phyloP scores from a whole-genome alignment of 140 eudicot species.

The Bidens hawaiensis region DNA sequence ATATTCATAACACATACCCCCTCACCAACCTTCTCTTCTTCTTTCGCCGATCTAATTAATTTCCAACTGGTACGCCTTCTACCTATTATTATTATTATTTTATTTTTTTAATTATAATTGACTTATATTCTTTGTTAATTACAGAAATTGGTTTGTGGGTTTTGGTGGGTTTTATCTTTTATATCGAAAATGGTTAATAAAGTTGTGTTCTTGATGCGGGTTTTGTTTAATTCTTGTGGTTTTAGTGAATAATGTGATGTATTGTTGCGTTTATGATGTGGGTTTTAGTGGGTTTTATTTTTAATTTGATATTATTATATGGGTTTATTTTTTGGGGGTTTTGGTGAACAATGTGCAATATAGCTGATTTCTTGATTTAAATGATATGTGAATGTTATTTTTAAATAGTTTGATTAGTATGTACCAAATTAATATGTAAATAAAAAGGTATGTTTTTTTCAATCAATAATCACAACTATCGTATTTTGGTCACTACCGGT shows the following conservation, averaged over 20 bases:
- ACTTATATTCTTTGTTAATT: neutral
- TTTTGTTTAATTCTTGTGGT: neutral
- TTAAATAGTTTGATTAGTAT: neutral
- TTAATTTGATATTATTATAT: neutral
- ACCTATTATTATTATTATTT: neutral
- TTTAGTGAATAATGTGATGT: constrained; percentile 12
- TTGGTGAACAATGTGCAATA: constrained; percentile 15
- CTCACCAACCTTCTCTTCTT: neutral
- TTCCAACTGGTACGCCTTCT: constrained; percentile 9
- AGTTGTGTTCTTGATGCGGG: constrained; percentile 7
- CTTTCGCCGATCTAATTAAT: constrained; percentile 13
- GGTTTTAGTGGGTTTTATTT: neutral
- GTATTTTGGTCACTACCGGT: no score
- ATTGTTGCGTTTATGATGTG: neutral
- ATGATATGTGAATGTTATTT: neutral
- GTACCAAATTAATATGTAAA: neutral
- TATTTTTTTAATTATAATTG: neutral
- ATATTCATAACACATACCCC: no score
- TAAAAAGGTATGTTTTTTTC: no score
- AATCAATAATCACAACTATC: no score
- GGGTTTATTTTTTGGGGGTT: constrained; percentile 1
- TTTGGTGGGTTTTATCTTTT: constrained; percentile 17
- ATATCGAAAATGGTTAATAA: neutral
- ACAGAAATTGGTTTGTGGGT: constrained; percentile 14
- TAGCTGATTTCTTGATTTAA: neutral